Evolutionary conservation across 2,329 filamentous ascomycete genomes (phyloP).

Genomic region (Beauveria brongniartii): DNA sequence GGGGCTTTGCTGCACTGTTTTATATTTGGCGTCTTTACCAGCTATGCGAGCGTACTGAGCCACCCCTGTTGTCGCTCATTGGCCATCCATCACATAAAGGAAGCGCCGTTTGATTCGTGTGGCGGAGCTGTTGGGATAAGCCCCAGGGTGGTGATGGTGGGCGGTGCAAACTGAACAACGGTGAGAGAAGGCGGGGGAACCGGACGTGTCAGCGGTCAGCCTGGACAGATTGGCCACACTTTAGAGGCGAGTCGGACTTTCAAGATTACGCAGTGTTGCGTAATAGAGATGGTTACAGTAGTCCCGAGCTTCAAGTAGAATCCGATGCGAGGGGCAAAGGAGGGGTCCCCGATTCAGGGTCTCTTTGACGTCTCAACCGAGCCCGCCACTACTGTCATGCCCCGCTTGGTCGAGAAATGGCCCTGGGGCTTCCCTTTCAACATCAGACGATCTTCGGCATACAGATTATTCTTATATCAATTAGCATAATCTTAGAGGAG

Average conservation of each 20-base stretch:
- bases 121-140: background rate
- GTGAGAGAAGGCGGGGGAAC: background rate
- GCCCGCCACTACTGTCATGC: background rate
- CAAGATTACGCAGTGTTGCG: background rate
- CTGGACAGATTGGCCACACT: background rate
- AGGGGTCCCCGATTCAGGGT: background rate
- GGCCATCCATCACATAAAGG: background rate
- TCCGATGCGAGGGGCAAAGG: background rate
- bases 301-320: background rate
- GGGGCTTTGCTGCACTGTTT: background rate
- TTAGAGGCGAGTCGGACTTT: background rate
- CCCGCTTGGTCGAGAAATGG: background rate
- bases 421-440: background rate
- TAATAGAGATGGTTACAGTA: background rate
- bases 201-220: background rate
- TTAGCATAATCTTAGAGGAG: too few species aligned
- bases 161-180: background rate
- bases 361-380: background rate
- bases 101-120: conserved; percentile 2
- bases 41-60: background rate
- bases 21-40: background rate
- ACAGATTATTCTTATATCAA: too few species aligned
- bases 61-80: background rate
- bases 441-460: background rate
- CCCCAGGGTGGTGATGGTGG: background rate